Evolutionary conservation across 768 basidiomycete species (phyloP).

Genomic region (Kondoa malvinella): DNA sequence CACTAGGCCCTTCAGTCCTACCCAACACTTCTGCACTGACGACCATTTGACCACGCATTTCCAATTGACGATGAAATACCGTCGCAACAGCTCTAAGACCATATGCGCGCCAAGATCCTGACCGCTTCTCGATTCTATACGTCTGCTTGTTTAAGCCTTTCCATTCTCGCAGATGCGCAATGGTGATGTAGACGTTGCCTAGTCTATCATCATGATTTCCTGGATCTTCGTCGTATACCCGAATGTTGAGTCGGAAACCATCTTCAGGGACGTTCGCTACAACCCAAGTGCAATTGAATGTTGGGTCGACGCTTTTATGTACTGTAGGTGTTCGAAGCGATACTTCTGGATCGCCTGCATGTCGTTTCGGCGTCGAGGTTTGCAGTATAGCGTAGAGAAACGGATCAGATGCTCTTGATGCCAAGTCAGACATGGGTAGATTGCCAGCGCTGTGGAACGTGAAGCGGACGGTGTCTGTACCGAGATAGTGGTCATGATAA

Average conservation of each 20-base stretch:
- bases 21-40: not conserved
- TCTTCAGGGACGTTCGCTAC: not conserved
- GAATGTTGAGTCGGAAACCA: not conserved
- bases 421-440: not conserved
- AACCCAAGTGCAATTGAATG: not conserved
- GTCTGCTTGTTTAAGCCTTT: not conserved
- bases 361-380: not conserved
- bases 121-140: slow-evolving; percentile 2
- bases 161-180: not conserved
- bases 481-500: too few species aligned
- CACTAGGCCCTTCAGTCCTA: not conserved
- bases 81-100: not conserved
- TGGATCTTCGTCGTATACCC: slow-evolving; percentile 2
- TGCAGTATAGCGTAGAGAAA: not conserved
- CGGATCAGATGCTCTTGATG: not conserved
- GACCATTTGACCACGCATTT: not conserved
- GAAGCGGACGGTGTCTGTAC: slow-evolving; percentile 2
- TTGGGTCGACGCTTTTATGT: not conserved
- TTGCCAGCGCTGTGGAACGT: slow-evolving; percentile 4
- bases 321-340: not conserved
- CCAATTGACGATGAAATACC: not conserved
- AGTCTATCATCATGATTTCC: slow-evolving; percentile 4
- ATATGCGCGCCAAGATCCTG: slow-evolving; percentile 3
- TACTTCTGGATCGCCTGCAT: not conserved
- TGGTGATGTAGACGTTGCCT: not conserved